Base-by-base conservation (phyloP, 2,329 filamentous ascomycete species). In the Fusarium buharicum region DNA sequence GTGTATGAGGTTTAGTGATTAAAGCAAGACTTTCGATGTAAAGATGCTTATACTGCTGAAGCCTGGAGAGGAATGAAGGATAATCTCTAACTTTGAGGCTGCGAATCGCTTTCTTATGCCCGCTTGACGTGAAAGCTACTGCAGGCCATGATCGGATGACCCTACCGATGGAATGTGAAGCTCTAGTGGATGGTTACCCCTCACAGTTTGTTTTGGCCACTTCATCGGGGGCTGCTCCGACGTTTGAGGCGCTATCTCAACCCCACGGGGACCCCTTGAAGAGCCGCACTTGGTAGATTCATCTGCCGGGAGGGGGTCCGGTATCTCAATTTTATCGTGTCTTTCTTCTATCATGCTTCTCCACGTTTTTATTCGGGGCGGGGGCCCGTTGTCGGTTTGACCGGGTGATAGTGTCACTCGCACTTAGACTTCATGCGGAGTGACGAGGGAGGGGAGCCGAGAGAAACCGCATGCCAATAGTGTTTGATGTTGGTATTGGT, bases 91-190 rank as follows among this genome's bases (percentile, higher is more conserved):
- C 30, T 30, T 48, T 17, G 28, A 50, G 18, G 44, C 49, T 64
- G 48, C 49, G 41, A 41, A 27, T 9, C 20, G 47, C 51, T 66
- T 54, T 69, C 55, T 69, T 66, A 67, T 67, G 64, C 44, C 54
- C 48, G 30, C 47, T 31, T 49, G 39, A 37, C 49, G 46, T 38
- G 33, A 43, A 22, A 33, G 41, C 36, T 36, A 38, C 39, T 53
- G 39, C 38, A 43, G 33, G 55, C 41, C 37, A 30, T 41, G 38
- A 16, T 63, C 56, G 62, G 62, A 41, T 22, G 27, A 24, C 45
- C 12, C 16, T 13, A 34, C 55, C 62, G 62, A 62, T 33, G 30
- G 14, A 33, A 14, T 14, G 14, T n/a, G 30, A 59, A 4, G 31
- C 33, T 59, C 48, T 44, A 46, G 51, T 55, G 55, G 40, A 34